Conservation (phyloP, 2,329 filamentous ascomycete species). For the Acephala macrosclerotiorum region DNA sequence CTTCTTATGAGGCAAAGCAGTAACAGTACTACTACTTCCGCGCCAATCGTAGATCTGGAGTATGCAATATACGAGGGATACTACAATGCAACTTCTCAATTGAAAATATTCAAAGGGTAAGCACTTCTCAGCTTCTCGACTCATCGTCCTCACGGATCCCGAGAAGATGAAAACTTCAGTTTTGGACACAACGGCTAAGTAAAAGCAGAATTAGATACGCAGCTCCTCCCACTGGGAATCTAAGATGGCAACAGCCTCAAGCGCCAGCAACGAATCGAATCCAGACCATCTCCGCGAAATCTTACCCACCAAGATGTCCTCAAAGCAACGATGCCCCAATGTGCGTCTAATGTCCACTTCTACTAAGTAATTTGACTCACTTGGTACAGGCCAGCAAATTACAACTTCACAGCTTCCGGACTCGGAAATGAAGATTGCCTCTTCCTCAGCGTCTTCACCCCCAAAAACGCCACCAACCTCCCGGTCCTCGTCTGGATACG, state of each 20-base stretch:
- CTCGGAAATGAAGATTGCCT: conserved; percentile 46
- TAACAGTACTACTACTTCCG: background rate
- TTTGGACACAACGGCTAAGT: background rate
- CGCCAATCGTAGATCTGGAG: background rate
- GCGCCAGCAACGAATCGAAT: conserved; percentile 37
- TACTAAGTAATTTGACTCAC: background rate
- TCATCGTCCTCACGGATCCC: background rate
- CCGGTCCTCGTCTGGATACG: conserved; percentile 51
- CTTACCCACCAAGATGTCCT: conserved; percentile 45
- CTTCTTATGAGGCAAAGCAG: background rate
- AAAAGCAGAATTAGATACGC: conserved; percentile 25
- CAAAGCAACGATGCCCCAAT: conserved; percentile 46
- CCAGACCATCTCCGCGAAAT: conserved; percentile 37
- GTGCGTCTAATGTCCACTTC: conserved; percentile 17
- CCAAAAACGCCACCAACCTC: conserved; percentile 47
- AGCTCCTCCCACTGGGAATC: conserved; percentile 48
- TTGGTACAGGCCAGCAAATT: conserved; percentile 13
- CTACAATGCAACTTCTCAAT: background rate
- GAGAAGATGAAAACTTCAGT: too few species aligned
- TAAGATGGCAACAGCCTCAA: conserved; percentile 52
- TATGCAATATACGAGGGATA: background rate
- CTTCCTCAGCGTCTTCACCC: conserved; percentile 47
- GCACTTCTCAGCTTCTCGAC: background rate
- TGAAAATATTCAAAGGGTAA: conserved; percentile 4
- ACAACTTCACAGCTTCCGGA: conserved; percentile 24